phyloP scores from a whole-genome alignment of 2,329 filamentous ascomycete species.

The Coniella lustricola region DNA sequence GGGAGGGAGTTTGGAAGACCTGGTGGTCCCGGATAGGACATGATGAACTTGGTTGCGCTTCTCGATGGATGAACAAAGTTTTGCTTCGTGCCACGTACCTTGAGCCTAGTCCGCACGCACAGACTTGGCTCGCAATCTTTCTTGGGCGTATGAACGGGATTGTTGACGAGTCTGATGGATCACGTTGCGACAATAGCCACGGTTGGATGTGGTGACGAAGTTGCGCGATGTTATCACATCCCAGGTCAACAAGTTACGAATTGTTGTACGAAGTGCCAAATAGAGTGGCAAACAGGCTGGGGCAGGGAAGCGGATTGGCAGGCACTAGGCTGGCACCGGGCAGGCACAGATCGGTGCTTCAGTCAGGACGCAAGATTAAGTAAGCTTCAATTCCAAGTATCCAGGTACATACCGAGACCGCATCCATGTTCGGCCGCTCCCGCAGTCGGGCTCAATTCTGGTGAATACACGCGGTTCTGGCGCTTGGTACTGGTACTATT shows the following conservation, averaged over 20 bases:
- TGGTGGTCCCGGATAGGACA: slow-evolving; percentile 85
- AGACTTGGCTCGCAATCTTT: slow-evolving; percentile 11
- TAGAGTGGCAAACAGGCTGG: background rate
- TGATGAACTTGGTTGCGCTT: slow-evolving; percentile 54
- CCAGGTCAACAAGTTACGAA: too few species aligned
- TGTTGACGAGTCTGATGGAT: background rate
- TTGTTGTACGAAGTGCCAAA: too few species aligned
- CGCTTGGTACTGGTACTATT: too few species aligned
- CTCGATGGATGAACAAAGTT: slow-evolving; percentile 21
- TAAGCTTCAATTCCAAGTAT: background rate
- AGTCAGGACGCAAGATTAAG: background rate
- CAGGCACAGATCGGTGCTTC: background rate
- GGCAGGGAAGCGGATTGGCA: background rate
- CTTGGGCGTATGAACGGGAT: background rate
- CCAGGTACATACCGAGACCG: too few species aligned
- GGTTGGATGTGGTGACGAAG: too few species aligned
- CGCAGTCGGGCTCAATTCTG: too few species aligned
- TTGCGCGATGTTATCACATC: too few species aligned
- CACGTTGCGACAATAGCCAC: background rate
- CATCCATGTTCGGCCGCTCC: too few species aligned
- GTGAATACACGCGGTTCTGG: too few species aligned
- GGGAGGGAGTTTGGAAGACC: slow-evolving; percentile 67
- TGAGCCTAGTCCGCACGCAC: slow-evolving; percentile 30
- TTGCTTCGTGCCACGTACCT: slow-evolving; percentile 41
- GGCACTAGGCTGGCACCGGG: background rate